Percentiles rank a stretch among this genome's conserved stretches.
phyloP scores from a whole-genome alignment of 306 rosid species.

The Clitoria ternatea region DNA sequence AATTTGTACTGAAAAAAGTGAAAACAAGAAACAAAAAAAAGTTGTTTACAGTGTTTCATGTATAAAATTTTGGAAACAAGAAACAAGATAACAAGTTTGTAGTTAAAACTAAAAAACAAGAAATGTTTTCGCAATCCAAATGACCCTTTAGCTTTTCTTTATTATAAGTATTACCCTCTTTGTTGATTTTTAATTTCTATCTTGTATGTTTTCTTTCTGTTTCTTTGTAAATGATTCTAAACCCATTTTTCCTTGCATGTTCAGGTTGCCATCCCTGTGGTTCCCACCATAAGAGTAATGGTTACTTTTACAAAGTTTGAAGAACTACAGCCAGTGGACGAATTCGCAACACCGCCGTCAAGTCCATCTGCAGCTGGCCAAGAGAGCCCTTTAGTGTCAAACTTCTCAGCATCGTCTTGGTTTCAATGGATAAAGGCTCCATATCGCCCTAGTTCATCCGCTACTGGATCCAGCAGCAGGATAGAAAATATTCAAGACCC shows the following conservation, averaged over 20 bases:
- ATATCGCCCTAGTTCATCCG: conserved; percentile 56
- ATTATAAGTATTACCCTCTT: neutral
- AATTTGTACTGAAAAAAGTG: too few relatives aligned
- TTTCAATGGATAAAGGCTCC: conserved; percentile 98
- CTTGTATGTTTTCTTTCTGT: neutral
- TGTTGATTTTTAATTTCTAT: neutral
- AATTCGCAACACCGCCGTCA: conserved; percentile 81
- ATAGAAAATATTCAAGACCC: conserved; percentile 87
- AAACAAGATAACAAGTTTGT: too few relatives aligned
- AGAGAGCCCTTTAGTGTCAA: conserved; percentile 56
- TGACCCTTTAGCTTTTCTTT: too few relatives aligned
- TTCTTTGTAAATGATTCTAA: neutral
- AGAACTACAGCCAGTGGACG: conserved; percentile 78
- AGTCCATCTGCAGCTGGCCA: conserved; percentile 63
- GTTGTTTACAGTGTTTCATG: too few relatives aligned
- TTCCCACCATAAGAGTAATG: conserved; percentile 89
- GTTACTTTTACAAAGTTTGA: conserved; percentile 92
- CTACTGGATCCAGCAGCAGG: conserved; percentile 62
- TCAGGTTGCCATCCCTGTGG: conserved; percentile 96
- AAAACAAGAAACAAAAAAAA: too few relatives aligned
- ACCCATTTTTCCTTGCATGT: conserved; percentile 11
- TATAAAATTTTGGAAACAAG: too few relatives aligned
- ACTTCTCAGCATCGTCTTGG: conserved; percentile 70
- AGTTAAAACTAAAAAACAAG: too few relatives aligned
- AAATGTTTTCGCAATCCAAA: too few relatives aligned